phyloP scores from a whole-genome alignment of 306 rosid species.

The Prunus kanzakura region DNA sequence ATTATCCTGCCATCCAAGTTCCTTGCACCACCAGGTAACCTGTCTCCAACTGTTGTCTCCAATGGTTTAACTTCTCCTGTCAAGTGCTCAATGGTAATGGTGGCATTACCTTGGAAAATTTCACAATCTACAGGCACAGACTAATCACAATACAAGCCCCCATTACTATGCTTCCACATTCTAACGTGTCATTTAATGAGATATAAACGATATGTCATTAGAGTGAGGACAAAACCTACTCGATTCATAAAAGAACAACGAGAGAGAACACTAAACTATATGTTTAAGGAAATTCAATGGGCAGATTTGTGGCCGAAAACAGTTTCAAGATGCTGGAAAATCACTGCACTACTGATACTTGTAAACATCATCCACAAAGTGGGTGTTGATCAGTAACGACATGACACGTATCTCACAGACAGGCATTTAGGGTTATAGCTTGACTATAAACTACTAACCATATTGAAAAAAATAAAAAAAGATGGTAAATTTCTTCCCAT shows the following conservation, averaged over 20 bases:
- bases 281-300: neutral
- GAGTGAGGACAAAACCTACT: neutral
- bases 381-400: neutral
- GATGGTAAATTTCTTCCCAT: slow-evolving; percentile 26
- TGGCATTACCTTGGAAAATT: slow-evolving; percentile 88
- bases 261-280: neutral
- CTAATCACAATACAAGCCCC: slow-evolving; percentile 81
- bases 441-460: neutral
- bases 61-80: slow-evolving; percentile 95
- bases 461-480: neutral
- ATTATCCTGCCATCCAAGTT: slow-evolving; percentile 94
- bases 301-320: neutral
- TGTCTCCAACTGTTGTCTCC: slow-evolving; percentile 81
- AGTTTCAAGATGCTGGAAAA: neutral
- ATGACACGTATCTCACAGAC: slow-evolving; percentile 1
- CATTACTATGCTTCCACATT: slow-evolving; percentile 49
- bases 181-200: slow-evolving; percentile 23
- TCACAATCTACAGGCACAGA: slow-evolving; percentile 99
- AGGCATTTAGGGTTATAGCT: neutral
- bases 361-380: neutral
- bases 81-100: slow-evolving; percentile 92
- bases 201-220: slow-evolving; percentile 5
- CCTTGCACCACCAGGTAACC: slow-evolving; percentile 98
- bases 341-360: neutral
- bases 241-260: neutral